Evolutionary conservation across 192 early-diverging fungal genomes (phyloP).

Genomic region (Lobosporangium transversale): DNA sequence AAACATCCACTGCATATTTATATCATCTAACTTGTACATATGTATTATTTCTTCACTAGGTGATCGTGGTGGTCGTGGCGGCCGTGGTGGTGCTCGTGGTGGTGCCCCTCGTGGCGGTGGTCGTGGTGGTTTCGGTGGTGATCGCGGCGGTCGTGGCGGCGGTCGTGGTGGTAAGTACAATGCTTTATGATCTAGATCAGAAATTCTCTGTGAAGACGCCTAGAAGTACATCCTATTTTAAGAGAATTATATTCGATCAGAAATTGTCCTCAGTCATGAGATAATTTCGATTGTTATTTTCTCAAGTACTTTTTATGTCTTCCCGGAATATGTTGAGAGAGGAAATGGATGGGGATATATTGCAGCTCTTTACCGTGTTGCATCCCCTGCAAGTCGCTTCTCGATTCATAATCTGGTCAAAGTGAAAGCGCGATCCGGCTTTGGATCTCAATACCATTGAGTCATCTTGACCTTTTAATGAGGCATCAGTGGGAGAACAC

Average conservation of each 20-base stretch:
- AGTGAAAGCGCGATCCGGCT: constrained; percentile 51
- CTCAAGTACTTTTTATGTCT: constrained; percentile 29
- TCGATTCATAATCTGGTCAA: constrained; percentile 39
- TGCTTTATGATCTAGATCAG: constrained; percentile 25
- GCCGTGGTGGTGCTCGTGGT: constrained; percentile 52
- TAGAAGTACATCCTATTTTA: constrained; percentile 13
- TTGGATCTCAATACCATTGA: constrained; percentile 19
- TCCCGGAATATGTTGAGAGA: constrained; percentile 16
- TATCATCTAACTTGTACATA: too few species aligned
- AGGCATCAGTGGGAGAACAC: not conserved
- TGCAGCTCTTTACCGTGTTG: not conserved
- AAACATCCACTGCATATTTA: too few species aligned
- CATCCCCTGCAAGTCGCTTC: not conserved
- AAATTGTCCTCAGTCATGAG: not conserved
- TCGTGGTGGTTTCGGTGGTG: constrained; percentile 57
- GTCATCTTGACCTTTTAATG: not conserved
- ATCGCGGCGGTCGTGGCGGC: constrained; percentile 55
- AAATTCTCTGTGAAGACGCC: constrained; percentile 21
- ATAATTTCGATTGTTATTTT: not conserved
- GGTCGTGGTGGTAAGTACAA: constrained; percentile 61
- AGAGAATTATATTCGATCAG: not conserved
- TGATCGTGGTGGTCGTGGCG: constrained; percentile 55
- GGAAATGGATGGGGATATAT: not conserved
- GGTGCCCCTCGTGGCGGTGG: constrained; percentile 58
- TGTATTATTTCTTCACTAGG: too few species aligned